phyloP scores from a whole-genome alignment of 2,329 filamentous ascomycete species.

The Cladophialophora exuberans region DNA sequence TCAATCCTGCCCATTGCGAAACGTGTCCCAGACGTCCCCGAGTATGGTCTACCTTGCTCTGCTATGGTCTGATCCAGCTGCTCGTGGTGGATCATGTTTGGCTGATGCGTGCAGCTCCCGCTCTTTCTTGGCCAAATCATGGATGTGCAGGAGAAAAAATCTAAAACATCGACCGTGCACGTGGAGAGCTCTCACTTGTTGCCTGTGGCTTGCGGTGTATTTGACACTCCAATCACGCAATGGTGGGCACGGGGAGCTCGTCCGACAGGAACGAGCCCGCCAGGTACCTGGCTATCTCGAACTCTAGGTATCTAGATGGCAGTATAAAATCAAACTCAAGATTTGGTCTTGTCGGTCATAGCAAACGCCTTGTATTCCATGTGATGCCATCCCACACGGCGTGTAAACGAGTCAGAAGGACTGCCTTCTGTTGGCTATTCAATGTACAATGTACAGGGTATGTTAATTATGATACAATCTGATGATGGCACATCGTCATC shows the following conservation, averaged over 20 bases:
- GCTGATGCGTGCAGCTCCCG: background rate
- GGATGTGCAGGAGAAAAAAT: background rate
- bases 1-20: background rate
- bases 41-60: too few relatives aligned
- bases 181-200: background rate
- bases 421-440: slow-evolving; percentile 4
- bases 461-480: slow-evolving; percentile 15
- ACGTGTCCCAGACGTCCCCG: background rate
- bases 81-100: slow-evolving; percentile 1
- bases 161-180: too few relatives aligned
- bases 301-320: too few relatives aligned
- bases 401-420: slow-evolving; percentile 8
- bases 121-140: background rate
- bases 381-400: too few relatives aligned
- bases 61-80: slow-evolving; percentile 1
- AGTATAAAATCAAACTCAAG: too few relatives aligned
- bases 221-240: too few relatives aligned
- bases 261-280: too few relatives aligned
- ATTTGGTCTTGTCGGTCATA: too few relatives aligned
- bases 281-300: too few relatives aligned
- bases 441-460: background rate
- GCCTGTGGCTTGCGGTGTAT: too few relatives aligned
- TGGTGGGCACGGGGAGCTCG: too few relatives aligned
- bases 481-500: slow-evolving; percentile 3
- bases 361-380: too few relatives aligned